Percentiles rank a stretch among this genome's conserved stretches.
phyloP scores from a whole-genome alignment of 306 rosid genomes.

The Vigna reflexopilosa region DNA sequence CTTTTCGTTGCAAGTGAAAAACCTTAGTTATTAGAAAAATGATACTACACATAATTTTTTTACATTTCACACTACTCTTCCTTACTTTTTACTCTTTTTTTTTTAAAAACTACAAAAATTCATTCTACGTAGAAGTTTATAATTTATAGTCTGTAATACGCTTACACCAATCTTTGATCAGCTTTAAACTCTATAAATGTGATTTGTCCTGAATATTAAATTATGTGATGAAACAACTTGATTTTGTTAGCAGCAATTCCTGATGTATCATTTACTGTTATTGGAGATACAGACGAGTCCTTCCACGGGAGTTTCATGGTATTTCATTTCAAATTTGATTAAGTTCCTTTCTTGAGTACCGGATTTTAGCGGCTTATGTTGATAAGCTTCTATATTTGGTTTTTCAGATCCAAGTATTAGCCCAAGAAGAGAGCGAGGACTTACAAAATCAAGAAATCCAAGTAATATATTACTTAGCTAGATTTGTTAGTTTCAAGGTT shows the following conservation, averaged over 20 bases:
- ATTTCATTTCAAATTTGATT: slow-evolving; percentile 31
- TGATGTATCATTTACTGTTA: slow-evolving; percentile 45
- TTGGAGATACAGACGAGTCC: slow-evolving; percentile 59
- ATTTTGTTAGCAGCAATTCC: slow-evolving; percentile 55
- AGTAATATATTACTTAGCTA: slow-evolving; percentile 53
- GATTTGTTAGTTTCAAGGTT: slow-evolving; percentile 29
- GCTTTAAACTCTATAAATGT: slow-evolving; percentile 28
- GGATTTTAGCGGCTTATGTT: slow-evolving; percentile 20
- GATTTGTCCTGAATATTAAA: slow-evolving; percentile 4
- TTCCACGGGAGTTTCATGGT: slow-evolving; percentile 72
- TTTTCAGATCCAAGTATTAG: slow-evolving; percentile 68
- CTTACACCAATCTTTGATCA: neutral
- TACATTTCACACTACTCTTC: too few relatives aligned
- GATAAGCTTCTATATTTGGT: slow-evolving; percentile 44
- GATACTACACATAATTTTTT: too few relatives aligned
- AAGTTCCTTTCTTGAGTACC: neutral
- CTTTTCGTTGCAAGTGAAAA: slow-evolving; percentile 20
- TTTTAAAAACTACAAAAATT: too few relatives aligned
- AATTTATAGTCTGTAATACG: neutral
- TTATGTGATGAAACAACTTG: slow-evolving; percentile 40
- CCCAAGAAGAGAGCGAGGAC: slow-evolving; percentile 58
- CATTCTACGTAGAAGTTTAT: neutral
- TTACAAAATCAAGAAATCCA: slow-evolving; percentile 58
- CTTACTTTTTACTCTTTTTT: too few relatives aligned
- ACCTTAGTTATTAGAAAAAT: neutral